Evolutionary conservation across 2,329 filamentous ascomycete species (phyloP), one percentile per base, ranked within the genome.

Genomic region (Pseudogymnoascus sp.): DNA sequence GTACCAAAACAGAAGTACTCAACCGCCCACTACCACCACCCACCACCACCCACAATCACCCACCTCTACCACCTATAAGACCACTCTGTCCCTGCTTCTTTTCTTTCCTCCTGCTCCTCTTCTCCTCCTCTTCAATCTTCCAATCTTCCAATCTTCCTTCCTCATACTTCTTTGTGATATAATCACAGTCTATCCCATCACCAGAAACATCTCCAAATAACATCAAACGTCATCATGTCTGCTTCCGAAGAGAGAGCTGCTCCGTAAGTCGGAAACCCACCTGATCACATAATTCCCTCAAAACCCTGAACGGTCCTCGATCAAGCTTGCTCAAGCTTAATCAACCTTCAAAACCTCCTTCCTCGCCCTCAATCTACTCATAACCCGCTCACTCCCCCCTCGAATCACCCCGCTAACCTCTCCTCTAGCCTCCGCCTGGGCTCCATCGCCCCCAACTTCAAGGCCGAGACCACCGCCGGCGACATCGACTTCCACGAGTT

Each of bases 401-500:
- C 16, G 8, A 41, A 22, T 4, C n/a, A 38, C 16, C 28, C 22
- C 61, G 36, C 63, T 65, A 59, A 65, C 61, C 11, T 58, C 22
- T 12, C 60, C 9, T 60, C 16, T 67, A 84, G 82, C 67, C 83
- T 89, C 71, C 86, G 86, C 69, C 80, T 89, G 71, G 86, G 86
- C 75, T 79, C 79, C 68, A 76, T 79, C 62, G 90, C 90, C 68
- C 90, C 90, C 71, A 92, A 92, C 82, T 94, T 94, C 82, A 78
- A 89, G 78, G 90, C 89, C 72, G 86, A 92, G 68, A 92, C 89
- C 66, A 93, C 90, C 64, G 79, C 84, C 69, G 88, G 90, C 70
- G 83, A 86, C 67, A 90, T 93, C 71, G 85, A 91, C 78, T 92
- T 93, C 80, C 89, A 92, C 77, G 82, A 91, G 75, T 92, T 89